Evolutionary conservation across 805 yeast species (phyloP).

Genomic region (Saturnispora kantuleensis): DNA sequence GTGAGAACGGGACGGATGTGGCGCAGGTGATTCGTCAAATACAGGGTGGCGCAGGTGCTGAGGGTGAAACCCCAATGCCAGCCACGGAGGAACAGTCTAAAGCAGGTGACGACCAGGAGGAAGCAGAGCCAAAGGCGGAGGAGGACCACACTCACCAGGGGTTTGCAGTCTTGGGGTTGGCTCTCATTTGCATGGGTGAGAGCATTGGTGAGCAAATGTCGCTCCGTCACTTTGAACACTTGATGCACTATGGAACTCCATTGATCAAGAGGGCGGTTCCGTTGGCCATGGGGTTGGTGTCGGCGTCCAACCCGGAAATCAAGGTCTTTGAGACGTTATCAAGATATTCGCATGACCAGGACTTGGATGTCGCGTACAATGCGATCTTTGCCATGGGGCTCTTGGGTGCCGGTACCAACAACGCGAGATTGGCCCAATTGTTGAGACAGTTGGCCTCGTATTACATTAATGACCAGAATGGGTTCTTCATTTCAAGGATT

Average conservation of each 20-base stretch:
- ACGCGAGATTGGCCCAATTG: constrained; percentile 94
- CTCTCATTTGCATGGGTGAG: constrained; percentile 94
- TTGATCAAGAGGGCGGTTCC: constrained; percentile 91
- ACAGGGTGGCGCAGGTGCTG: constrained; percentile 13
- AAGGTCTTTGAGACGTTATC: constrained; percentile 94
- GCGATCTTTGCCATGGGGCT: constrained; percentile 96
- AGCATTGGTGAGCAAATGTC: constrained; percentile 97
- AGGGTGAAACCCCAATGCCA: constrained; percentile 20
- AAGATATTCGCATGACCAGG: constrained; percentile 92
- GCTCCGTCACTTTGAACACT: constrained; percentile 90
- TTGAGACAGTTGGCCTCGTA: constrained; percentile 91
- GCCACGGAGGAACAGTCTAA: constrained; percentile 23
- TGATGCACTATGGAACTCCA: constrained; percentile 95
- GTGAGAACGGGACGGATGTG: constrained; percentile 21
- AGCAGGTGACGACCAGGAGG: constrained; percentile 21
- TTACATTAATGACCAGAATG: constrained; percentile 82
- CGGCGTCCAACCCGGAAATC: constrained; percentile 92
- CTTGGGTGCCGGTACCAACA: constrained; percentile 97
- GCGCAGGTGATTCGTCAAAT: constrained; percentile 21
- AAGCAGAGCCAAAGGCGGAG: constrained; percentile 25
- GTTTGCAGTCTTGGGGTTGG: constrained; percentile 89
- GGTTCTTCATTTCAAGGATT: constrained; percentile 83
- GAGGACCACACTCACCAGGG: constrained; percentile 56
- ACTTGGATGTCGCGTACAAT: constrained; percentile 86
- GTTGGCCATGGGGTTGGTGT: constrained; percentile 92